Percentiles rank a stretch among this genome's conserved stretches.
Conservation (phyloP, 2,329 filamentous ascomycete genomes). For the Talaromyces funiculosus region DNA sequence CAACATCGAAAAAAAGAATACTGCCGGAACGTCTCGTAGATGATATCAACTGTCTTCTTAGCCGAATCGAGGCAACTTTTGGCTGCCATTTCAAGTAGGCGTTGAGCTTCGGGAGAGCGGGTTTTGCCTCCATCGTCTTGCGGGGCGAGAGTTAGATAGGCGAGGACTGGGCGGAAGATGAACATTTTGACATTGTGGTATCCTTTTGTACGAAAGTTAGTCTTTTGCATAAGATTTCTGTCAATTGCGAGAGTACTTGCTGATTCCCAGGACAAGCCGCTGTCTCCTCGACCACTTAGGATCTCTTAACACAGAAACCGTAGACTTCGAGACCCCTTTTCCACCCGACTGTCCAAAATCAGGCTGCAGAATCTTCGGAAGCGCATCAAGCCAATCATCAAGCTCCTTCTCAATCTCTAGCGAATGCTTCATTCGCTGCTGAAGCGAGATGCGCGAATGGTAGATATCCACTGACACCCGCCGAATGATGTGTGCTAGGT, state of each 20-base stretch:
- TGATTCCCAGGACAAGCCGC: background rate
- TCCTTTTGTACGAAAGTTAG: background rate
- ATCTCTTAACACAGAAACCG: background rate
- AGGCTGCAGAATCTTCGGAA: background rate
- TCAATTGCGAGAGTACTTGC: background rate
- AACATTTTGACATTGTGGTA: background rate
- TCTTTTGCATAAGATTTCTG: too few relatives aligned
- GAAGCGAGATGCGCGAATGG: constrained; percentile 21
- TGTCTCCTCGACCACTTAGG: background rate
- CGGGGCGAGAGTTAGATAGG: background rate
- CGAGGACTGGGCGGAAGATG: background rate
- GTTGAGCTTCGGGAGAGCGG: background rate
- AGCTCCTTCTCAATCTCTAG: background rate
- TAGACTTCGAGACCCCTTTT: background rate
- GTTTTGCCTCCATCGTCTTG: background rate
- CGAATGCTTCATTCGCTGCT: background rate
- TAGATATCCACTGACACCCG: constrained; percentile 39
- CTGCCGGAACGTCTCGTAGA: constrained; percentile 35
- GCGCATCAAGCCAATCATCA: background rate
- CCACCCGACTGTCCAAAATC: background rate
- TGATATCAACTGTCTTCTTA: constrained; percentile 35
- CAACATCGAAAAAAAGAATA: constrained; percentile 41
- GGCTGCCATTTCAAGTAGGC: background rate
- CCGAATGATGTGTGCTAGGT: constrained; percentile 37
- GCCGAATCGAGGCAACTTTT: constrained; percentile 24